Evolutionary conservation across 352 stramenopile species (phyloP).

Genomic region (Pythium angustatum): DNA sequence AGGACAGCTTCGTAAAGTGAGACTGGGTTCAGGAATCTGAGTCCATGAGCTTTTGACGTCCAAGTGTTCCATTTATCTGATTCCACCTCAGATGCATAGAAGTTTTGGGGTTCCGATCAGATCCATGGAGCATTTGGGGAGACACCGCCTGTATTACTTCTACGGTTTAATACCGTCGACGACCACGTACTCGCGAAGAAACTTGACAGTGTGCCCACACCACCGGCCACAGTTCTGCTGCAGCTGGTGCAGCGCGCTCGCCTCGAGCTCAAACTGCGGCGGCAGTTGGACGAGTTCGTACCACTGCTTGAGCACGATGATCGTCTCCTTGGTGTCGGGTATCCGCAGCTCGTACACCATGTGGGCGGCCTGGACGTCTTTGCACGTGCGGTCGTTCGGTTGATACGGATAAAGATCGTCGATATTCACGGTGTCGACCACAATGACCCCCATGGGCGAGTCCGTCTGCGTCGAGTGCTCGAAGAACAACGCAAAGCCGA

Average conservation of each 20-base stretch:
- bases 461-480: slow-evolving; percentile 5
- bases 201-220: not conserved
- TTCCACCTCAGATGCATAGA: no score
- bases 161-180: slow-evolving; percentile 7
- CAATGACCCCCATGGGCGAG: slow-evolving; percentile 33
- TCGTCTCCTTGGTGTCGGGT: not conserved
- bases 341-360: slow-evolving; percentile 1
- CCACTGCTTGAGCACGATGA: slow-evolving; percentile 13
- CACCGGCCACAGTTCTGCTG: slow-evolving; percentile 12
- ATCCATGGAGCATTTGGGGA: no score
- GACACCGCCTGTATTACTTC: no score
- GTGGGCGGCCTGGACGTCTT: slow-evolving; percentile 8
- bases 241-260: not conserved
- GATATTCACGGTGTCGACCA: slow-evolving; percentile 38
- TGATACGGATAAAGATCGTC: slow-evolving; percentile 51
- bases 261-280: slow-evolving; percentile 5
- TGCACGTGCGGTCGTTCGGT: slow-evolving; percentile 22
- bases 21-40: no score
- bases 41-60: no score
- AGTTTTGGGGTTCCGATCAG: no score
- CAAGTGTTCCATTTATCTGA: no score
- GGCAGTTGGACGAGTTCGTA: slow-evolving; percentile 1
- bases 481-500: slow-evolving; percentile 35
- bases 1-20: no score
- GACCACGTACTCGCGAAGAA: not conserved